These are phyloP conservation scores for Tricholoma matsutake DNA, from an alignment of 768 basidiomycete species.

Conservation along the genomic window DNA sequence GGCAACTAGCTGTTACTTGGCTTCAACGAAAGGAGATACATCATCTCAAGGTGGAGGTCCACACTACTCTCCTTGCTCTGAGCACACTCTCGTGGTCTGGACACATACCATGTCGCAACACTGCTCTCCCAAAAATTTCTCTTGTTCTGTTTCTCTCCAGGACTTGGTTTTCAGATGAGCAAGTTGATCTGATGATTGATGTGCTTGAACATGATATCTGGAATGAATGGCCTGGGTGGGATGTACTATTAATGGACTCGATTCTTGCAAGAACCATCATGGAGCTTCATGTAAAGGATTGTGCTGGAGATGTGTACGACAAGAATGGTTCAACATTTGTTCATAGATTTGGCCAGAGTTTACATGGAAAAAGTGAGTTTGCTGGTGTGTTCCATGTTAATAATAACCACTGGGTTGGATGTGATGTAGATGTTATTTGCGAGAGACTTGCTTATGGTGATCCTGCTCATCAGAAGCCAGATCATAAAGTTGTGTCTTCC, in stretches of 20 bases:
- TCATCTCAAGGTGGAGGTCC: background rate
- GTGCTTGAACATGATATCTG: conserved; percentile 7
- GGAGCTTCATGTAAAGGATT: background rate
- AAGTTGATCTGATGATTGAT: conserved; percentile 11
- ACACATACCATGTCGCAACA: background rate
- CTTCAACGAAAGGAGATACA: background rate
- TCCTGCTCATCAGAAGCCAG: conserved; percentile 4
- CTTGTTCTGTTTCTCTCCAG: conserved; percentile 13
- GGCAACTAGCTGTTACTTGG: background rate
- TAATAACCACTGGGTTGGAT: conserved; percentile 20
- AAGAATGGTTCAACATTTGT: too few species aligned
- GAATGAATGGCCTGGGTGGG: background rate
- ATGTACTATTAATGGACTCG: conserved; percentile 11
- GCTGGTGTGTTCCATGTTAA: conserved; percentile 17
- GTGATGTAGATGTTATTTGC: conserved; percentile 4
- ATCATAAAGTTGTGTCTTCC: conserved; percentile 1
- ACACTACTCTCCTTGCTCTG: background rate
- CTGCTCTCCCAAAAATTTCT: background rate
- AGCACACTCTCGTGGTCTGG: conserved; percentile 1
- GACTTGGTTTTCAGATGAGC: conserved; percentile 13
- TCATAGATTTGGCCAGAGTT: too few species aligned
- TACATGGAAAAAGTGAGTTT: background rate
- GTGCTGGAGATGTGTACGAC: conserved; percentile 1
- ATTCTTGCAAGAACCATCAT: conserved; percentile 1
- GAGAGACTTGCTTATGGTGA: conserved; percentile 15